These are phyloP conservation scores for Rusavskia elegans DNA, from an alignment of 495 filamentous ascomycete species.

Conservation along the genomic window DNA sequence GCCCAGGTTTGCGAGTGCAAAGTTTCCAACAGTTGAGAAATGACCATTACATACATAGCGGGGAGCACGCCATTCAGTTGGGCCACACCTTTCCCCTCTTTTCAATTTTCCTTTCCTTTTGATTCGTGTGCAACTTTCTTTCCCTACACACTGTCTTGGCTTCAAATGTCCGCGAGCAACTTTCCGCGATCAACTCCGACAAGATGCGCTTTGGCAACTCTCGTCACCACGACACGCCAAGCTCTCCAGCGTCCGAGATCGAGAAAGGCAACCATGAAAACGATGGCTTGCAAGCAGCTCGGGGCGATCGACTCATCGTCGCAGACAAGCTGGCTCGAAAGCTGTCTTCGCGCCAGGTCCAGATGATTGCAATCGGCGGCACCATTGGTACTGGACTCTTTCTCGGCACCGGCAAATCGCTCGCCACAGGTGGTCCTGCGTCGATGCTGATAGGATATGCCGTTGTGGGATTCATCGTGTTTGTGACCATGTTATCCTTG, in stretches of 20 bases:
- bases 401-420: slow-evolving; percentile 41
- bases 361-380: slow-evolving; percentile 48
- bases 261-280: slow-evolving; percentile 15
- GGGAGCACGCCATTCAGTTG: no score
- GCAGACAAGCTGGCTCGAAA: slow-evolving; percentile 22
- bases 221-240: no score
- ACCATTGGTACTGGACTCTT: slow-evolving; percentile 54
- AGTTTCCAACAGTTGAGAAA: no score
- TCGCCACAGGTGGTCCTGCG: slow-evolving; percentile 42
- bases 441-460: slow-evolving; percentile 44
- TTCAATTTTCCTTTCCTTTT: no score
- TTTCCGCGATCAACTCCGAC: no score
- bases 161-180: no score
- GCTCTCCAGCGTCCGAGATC: slow-evolving; percentile 4
- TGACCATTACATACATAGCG: no score
- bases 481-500: slow-evolving; percentile 32
- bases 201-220: no score
- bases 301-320: slow-evolving; percentile 10
- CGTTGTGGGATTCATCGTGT: slow-evolving; percentile 32
- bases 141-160: no score
- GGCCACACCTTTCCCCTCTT: no score
- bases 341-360: slow-evolving; percentile 34
- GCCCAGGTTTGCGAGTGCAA: no score
- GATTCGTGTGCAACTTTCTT: no score
- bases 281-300: slow-evolving; percentile 4